Evolutionary conservation across 306 rosid species (phyloP), one percentile per base, ranked within the genome.

Genomic region (Quercus bicolor): DNA sequence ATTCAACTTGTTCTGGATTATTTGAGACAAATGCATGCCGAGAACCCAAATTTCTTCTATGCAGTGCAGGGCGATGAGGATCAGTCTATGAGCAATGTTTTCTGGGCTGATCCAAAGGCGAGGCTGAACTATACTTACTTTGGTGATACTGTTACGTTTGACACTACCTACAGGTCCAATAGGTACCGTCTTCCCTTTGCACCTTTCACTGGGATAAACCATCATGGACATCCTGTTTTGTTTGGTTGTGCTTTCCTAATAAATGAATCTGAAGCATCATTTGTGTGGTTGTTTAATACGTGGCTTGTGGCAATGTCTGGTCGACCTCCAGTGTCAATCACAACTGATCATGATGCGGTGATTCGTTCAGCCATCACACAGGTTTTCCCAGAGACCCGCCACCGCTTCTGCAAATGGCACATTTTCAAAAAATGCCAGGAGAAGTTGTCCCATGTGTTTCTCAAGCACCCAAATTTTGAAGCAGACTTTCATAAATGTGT

Each of bases 381-480:
- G 81, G 98, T 95, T 60, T 90, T 95, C 75, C 98, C 98, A 0
- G 87, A 86, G 85, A 87, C 94, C 60, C 98, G 98, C 37, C 98
- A 91, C 77, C 98, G 98, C 21, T 92, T 89, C 91, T 95, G 98
- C 88, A 95, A 95, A 84, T 95, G 98, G 98, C 98, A 95, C 84
- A 91, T 95, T 84, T 95, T 92, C 83, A 95, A 92, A 81, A 93
- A 96, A 81, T 90, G 98, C 65, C 99, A 96, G 88, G 98, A 96
- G 91, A 96, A 90, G 82, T 79, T 95, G 64, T 92, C 98, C 75
- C 97, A 91, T 37, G 88, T 95, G 81, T 95, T 95, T 87, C 92
- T 91, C 71, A 85, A 90, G 84, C 87, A 90, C 86, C 98, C 98
- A 31, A 87, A 73, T 78, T 95, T 95, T 79, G 98, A 95, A 90